Evolutionary conservation across 192 early-diverging fungal genomes (phyloP).

Genomic region (Rhizophagus clarus): DNA sequence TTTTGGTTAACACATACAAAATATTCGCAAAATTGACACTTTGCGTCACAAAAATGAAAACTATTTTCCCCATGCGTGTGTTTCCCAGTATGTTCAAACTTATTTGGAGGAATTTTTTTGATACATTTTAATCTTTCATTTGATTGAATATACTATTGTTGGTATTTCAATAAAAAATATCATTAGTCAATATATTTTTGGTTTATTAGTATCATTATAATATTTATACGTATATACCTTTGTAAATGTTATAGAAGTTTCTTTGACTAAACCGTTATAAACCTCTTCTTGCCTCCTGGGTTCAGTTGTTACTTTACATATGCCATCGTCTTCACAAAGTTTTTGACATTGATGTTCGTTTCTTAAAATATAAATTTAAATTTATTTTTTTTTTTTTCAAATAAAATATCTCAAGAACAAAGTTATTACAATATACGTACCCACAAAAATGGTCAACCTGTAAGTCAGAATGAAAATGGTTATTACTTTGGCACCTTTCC

Average conservation of each 20-base stretch:
- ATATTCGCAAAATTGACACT: constrained; percentile 22
- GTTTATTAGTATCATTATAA: not conserved
- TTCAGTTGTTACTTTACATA: constrained; percentile 27
- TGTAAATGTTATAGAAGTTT: not conserved
- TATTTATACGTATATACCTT: not conserved
- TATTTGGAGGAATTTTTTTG: constrained; percentile 24
- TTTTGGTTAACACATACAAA: constrained; percentile 12
- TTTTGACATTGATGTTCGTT: constrained; percentile 33
- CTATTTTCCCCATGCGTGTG: constrained; percentile 13
- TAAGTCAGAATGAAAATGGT: constrained; percentile 25
- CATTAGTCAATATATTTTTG: not conserved
- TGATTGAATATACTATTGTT: constrained; percentile 10
- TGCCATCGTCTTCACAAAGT: constrained; percentile 23
- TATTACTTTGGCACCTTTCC: not conserved
- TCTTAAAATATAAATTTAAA: constrained; percentile 5
- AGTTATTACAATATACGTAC: not conserved
- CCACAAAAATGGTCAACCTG: constrained; percentile 27
- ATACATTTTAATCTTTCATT: not conserved
- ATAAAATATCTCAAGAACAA: not conserved
- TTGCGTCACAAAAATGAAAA: constrained; percentile 21
- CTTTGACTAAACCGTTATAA: constrained; percentile 7
- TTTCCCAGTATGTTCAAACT: constrained; percentile 10
- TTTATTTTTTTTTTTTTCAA: too few species aligned
- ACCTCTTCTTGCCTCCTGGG: constrained; percentile 14
- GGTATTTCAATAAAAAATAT: not conserved